A percentile compares a stretch with the other conserved stretches of the same genome.
Conservation (phyloP, 306 rosid species). For the Hylodesmum podocarpum region DNA sequence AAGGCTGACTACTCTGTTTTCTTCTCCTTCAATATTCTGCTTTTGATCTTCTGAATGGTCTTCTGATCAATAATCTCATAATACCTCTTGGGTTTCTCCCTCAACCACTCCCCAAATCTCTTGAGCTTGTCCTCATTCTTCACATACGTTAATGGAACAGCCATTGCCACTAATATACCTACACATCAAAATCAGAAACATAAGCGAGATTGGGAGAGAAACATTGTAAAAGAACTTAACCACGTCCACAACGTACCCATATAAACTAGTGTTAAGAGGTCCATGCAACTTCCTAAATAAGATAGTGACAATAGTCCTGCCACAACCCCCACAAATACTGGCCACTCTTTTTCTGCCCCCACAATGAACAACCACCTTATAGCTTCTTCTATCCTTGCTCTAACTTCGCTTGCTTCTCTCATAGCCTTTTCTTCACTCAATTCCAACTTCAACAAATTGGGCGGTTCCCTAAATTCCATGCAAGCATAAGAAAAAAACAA, state of each 20-base stretch:
- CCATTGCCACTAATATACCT: conserved; percentile 49
- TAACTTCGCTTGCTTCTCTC: conserved; percentile 21
- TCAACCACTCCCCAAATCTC: conserved; percentile 44
- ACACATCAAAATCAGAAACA: neutral
- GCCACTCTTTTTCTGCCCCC: conserved; percentile 42
- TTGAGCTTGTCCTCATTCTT: conserved; percentile 49
- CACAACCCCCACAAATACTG: conserved; percentile 37
- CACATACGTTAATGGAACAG: conserved; percentile 44
- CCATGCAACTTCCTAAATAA: conserved; percentile 37
- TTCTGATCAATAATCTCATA: conserved; percentile 54
- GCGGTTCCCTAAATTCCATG: conserved; percentile 47
- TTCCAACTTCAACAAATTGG: conserved; percentile 35
- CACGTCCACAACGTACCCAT: conserved; percentile 48
- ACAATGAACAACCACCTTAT: conserved; percentile 45
- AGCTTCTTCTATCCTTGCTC: conserved; percentile 47
- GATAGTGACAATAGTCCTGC: conserved; percentile 50
- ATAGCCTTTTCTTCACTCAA: conserved; percentile 36
- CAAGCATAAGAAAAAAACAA: neutral
- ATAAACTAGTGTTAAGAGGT: conserved; percentile 48
- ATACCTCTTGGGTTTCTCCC: conserved; percentile 31
- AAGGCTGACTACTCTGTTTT: conserved; percentile 37
- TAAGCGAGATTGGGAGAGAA: neutral
- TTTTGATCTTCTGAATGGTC: conserved; percentile 44
- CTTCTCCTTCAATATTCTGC: conserved; percentile 38
- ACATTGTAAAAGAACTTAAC: neutral